Percentiles rank a stretch among this genome's conserved stretches.
These are phyloP conservation scores for Dentiscutata heterogama DNA, from an alignment of 371 early-diverging fungal species.

Conservation along the genomic window DNA sequence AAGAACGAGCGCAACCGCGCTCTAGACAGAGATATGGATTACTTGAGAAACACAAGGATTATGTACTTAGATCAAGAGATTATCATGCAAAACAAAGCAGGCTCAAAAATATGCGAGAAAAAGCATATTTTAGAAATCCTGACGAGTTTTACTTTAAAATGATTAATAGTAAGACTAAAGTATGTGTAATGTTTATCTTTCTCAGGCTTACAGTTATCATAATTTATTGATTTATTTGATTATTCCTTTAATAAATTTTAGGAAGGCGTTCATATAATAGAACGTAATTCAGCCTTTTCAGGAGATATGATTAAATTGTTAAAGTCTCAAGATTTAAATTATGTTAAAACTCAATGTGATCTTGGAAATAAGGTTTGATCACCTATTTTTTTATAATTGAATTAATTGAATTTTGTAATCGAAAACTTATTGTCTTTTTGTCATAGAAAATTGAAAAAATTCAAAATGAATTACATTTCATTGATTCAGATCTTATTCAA, in stretches of 20 bases:
- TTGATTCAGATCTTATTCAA: conserved; percentile 60
- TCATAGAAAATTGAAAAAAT: conserved; percentile 79
- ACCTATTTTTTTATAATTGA: conserved; percentile 46
- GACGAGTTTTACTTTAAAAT: conserved; percentile 99
- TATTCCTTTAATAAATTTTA: conserved; percentile 36
- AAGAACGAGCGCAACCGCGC: conserved; percentile 88
- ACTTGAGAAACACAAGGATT: conserved; percentile 98
- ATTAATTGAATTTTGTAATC: background rate
- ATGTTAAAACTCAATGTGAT: conserved; percentile 83
- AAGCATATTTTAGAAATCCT: conserved; percentile 90
- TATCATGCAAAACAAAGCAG: conserved; percentile 87
- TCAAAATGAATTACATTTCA: conserved; percentile 70
- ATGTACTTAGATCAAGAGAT: conserved; percentile 93
- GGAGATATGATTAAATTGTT: conserved; percentile 84
- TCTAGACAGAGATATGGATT: conserved; percentile 81
- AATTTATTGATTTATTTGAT: background rate
- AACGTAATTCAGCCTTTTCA: conserved; percentile 79
- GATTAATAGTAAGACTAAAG: conserved; percentile 86
- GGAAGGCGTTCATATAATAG: conserved; percentile 83
- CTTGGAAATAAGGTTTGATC: conserved; percentile 76
- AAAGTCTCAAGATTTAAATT: conserved; percentile 93
- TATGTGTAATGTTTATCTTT: conserved; percentile 33
- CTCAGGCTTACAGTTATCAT: background rate
- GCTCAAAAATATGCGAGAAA: conserved; percentile 84
- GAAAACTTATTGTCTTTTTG: too few relatives aligned